Percentiles rank a stretch among this genome's conserved stretches.
phyloP scores from a whole-genome alignment of 306 rosid genomes.

The Ochetophila trinervis region DNA sequence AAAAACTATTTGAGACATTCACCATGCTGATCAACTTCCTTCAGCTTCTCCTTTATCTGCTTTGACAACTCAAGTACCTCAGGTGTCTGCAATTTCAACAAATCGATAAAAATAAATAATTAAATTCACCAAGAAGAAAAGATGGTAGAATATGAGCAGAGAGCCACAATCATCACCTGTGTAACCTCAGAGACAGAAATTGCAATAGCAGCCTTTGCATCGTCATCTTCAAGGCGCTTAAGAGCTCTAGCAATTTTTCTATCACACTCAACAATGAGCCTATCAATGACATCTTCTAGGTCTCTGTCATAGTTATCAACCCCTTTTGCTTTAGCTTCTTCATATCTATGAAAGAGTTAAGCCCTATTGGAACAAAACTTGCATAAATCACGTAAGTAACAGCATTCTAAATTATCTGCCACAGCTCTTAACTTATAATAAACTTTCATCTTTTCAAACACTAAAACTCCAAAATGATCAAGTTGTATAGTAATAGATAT shows the following conservation, averaged over 20 bases:
- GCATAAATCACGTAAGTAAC: too few relatives aligned
- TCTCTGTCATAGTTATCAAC: slow-evolving; percentile 80
- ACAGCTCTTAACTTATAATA: too few relatives aligned
- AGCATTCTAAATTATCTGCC: too few relatives aligned
- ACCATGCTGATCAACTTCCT: slow-evolving; percentile 92
- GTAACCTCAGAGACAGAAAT: slow-evolving; percentile 97
- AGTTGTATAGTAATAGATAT: too few relatives aligned
- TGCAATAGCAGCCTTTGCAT: slow-evolving; percentile 97
- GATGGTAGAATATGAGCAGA: not conserved
- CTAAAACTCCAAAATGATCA: too few relatives aligned
- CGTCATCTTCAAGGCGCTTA: slow-evolving; percentile 95
- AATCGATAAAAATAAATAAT: not conserved
- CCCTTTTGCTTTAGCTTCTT: slow-evolving; percentile 77
- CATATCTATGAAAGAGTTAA: slow-evolving; percentile 70
- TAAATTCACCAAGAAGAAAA: not conserved
- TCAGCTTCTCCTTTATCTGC: slow-evolving; percentile 78
- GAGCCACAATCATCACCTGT: slow-evolving; percentile 42
- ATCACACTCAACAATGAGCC: slow-evolving; percentile 94
- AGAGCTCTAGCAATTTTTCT: slow-evolving; percentile 90
- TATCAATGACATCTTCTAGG: slow-evolving; percentile 92
- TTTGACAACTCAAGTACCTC: slow-evolving; percentile 78
- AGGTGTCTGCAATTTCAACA: slow-evolving; percentile 58
- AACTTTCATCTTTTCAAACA: too few relatives aligned
- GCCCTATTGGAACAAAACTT: slow-evolving; percentile 12
- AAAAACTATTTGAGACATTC: slow-evolving; percentile 18